phyloP scores from a whole-genome alignment of 2,329 filamentous ascomycete species.

The Pseudocercospora pini-densiflorae region DNA sequence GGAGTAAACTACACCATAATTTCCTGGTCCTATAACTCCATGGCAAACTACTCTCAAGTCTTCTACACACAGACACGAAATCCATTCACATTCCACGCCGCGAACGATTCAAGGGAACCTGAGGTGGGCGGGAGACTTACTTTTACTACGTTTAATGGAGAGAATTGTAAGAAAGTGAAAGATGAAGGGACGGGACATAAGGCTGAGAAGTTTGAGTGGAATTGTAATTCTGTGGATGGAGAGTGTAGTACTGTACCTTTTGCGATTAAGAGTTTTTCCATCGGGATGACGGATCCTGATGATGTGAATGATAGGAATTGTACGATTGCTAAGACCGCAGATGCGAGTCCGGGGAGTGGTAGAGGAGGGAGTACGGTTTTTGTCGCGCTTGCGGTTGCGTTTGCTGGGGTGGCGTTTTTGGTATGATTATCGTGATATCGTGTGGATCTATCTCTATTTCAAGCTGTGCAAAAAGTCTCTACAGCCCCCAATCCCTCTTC shows the following conservation, averaged over 20 bases:
- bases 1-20: conserved; percentile 23
- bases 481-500: conserved; percentile 38
- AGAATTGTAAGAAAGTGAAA: conserved; percentile 17
- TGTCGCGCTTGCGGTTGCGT: not conserved
- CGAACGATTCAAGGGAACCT: not conserved
- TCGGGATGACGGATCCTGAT: conserved; percentile 20
- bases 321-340: conserved; percentile 12
- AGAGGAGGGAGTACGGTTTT: not conserved
- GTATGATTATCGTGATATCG: not conserved
- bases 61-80: conserved; percentile 20
- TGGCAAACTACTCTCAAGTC: conserved; percentile 12
- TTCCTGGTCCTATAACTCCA: not conserved
- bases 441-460: not conserved
- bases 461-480: not conserved
- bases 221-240: conserved; percentile 16
- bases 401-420: conserved; percentile 9
- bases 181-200: not conserved
- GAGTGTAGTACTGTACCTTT: conserved; percentile 16
- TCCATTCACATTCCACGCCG: conserved; percentile 9
- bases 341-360: not conserved
- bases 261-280: conserved; percentile 20
- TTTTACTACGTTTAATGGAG: conserved; percentile 15
- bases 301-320: conserved; percentile 21
- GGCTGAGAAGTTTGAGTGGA: conserved; percentile 8
- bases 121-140: conserved; percentile 14